Percentiles rank a stretch among this genome's conserved stretches.
phyloP scores from a whole-genome alignment of 495 filamentous ascomycete genomes.

The Lophiotrema nucula region DNA sequence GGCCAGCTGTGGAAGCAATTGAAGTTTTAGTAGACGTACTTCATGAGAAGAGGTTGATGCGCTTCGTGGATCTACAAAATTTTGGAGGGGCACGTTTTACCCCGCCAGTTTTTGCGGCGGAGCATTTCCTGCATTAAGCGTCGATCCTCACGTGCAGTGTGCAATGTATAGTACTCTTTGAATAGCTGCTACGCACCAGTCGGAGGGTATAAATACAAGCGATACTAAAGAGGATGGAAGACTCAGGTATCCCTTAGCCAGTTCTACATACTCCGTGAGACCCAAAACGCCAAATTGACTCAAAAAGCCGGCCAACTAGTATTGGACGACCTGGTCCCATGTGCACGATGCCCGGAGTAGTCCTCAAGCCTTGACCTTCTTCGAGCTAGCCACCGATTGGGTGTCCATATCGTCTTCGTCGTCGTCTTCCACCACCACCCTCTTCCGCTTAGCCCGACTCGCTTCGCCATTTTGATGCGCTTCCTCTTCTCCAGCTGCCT shows the following conservation, averaged over 20 bases:
- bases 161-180: background rate
- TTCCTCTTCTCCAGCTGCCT: conserved; percentile 28
- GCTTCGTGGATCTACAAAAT: conserved; percentile 2
- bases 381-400: conserved; percentile 4
- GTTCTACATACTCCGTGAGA: too few species aligned
- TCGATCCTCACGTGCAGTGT: background rate
- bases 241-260: too few species aligned
- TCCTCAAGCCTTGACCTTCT: conserved; percentile 14
- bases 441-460: conserved; percentile 44
- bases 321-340: too few species aligned
- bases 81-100: conserved; percentile 3
- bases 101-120: background rate
- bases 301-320: too few species aligned
- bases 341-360: too few species aligned
- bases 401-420: conserved; percentile 14
- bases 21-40: too few species aligned
- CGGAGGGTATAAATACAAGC: too few species aligned
- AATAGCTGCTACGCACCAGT: background rate
- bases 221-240: too few species aligned
- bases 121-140: background rate
- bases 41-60: too few species aligned
- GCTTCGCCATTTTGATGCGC: conserved; percentile 16
- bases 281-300: too few species aligned
- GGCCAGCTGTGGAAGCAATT: too few species aligned
- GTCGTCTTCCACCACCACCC: conserved; percentile 44